A percentile compares a stretch with the other conserved stretches of the same genome.
These are phyloP conservation scores for Paracoccidioides lutzii DNA, from an alignment of 2,329 filamentous ascomycete species.

Conservation along the genomic window DNA sequence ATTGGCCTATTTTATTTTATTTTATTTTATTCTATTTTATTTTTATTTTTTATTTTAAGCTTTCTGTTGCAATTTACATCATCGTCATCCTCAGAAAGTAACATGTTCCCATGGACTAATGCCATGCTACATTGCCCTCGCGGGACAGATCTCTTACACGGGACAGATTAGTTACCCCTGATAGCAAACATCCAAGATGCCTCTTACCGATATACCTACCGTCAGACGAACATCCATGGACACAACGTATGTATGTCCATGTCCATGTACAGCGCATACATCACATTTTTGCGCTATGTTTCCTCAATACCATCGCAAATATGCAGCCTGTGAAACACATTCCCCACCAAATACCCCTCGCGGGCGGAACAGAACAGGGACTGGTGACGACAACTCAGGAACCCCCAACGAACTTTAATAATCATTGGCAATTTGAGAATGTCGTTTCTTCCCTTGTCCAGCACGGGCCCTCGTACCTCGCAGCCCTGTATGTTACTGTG, in stretches of 20 bases:
- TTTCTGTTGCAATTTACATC: no score
- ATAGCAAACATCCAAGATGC: background rate
- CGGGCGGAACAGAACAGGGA: background rate
- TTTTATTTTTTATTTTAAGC: background rate
- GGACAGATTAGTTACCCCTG: background rate
- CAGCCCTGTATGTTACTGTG: background rate
- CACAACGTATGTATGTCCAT: background rate
- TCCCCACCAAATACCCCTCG: background rate
- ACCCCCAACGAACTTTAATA: background rate
- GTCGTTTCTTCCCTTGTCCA: background rate
- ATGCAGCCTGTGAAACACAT: background rate
- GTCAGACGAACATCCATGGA: background rate
- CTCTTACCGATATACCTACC: background rate
- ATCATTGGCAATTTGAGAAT: background rate
- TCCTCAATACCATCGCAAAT: background rate
- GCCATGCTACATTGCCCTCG: background rate
- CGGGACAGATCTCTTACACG: background rate
- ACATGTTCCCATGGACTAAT: background rate
- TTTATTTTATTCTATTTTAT: background rate
- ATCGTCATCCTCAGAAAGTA: no score
- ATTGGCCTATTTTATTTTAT: no score
- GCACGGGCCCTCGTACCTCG: background rate
- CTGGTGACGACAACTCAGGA: background rate
- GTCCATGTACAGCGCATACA: background rate
- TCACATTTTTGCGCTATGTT: background rate